Conservation (phyloP, 2,329 filamentous ascomycete species). For the Aspergillus sp. region DNA sequence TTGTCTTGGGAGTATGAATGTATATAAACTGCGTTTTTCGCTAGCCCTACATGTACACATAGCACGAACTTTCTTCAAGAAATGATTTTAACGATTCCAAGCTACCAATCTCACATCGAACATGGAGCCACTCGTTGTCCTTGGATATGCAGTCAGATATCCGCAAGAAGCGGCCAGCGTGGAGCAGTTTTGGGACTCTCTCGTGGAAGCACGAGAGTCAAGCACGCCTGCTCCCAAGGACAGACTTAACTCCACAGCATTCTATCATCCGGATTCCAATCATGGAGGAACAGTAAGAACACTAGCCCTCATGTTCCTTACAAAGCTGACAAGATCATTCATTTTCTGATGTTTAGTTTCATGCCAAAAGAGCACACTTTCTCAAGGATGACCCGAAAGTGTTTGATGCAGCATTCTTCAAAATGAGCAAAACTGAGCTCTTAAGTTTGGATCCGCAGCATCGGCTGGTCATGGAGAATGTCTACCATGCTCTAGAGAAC, state of each 20-base stretch:
- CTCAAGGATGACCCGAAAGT: constrained; percentile 24
- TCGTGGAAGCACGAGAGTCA: constrained; percentile 1
- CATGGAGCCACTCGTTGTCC: constrained; percentile 2
- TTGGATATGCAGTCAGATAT: constrained; percentile 3
- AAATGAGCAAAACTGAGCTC: constrained; percentile 26
- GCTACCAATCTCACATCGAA: not conserved
- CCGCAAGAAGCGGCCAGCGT: constrained; percentile 2
- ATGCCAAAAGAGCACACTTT: constrained; percentile 25
- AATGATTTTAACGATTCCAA: too few species aligned
- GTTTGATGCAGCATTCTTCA: constrained; percentile 33
- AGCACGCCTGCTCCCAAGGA: constrained; percentile 4
- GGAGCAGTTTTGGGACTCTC: constrained; percentile 6
- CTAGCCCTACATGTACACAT: too few species aligned
- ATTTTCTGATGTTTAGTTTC: not conserved
- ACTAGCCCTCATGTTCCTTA: not conserved
- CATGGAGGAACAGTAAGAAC: constrained; percentile 10
- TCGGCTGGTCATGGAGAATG: constrained; percentile 31
- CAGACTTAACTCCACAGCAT: constrained; percentile 1
- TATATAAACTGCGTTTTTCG: too few species aligned
- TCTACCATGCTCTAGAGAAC: constrained; percentile 33
- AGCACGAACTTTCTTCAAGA: too few species aligned
- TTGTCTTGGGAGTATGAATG: too few species aligned
- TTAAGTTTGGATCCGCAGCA: constrained; percentile 33
- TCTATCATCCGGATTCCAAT: constrained; percentile 10
- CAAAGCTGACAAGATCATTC: not conserved